phyloP scores from a whole-genome alignment of 306 rosid species.

The Cicer yamashitae region DNA sequence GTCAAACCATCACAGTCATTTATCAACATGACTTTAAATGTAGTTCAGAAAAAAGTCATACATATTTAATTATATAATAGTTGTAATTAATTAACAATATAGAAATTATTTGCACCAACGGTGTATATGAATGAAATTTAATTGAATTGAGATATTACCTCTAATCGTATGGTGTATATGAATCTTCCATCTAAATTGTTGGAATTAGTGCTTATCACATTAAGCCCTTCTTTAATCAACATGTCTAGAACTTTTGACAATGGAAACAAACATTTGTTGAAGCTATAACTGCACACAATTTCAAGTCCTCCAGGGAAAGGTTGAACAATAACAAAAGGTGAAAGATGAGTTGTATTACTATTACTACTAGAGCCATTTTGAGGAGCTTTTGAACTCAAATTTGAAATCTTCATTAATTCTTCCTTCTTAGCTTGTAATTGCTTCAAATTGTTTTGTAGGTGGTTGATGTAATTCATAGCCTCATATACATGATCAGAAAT shows the following conservation, averaged over 20 bases:
- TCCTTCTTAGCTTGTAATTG: conserved; percentile 53
- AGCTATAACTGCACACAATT: conserved; percentile 52
- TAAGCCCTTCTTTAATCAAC: conserved; percentile 58
- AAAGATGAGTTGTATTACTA: neutral
- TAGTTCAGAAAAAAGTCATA: no score
- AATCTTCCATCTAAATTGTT: conserved; percentile 47
- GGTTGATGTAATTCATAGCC: conserved; percentile 69
- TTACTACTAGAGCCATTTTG: conserved; percentile 11
- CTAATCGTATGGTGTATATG: conserved; percentile 50
- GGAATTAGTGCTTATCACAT: conserved; percentile 51
- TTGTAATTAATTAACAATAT: no score
- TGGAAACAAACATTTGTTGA: conserved; percentile 36
- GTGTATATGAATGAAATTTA: no score
- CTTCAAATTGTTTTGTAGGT: conserved; percentile 52
- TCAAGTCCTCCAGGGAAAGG: conserved; percentile 59
- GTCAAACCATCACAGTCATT: no score
- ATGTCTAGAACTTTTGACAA: conserved; percentile 53
- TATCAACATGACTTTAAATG: no score
- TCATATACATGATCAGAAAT: conserved; percentile 63
- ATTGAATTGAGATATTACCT: conserved; percentile 50
- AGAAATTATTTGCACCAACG: no score
- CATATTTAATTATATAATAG: no score
- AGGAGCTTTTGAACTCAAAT: conserved; percentile 25
- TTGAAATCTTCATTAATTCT: conserved; percentile 40
- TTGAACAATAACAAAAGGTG: conserved; percentile 47